Evolutionary conservation across 805 yeast species (phyloP), one percentile per base, ranked within the genome.

Genomic region (Metschnikowia noctiluminum): DNA sequence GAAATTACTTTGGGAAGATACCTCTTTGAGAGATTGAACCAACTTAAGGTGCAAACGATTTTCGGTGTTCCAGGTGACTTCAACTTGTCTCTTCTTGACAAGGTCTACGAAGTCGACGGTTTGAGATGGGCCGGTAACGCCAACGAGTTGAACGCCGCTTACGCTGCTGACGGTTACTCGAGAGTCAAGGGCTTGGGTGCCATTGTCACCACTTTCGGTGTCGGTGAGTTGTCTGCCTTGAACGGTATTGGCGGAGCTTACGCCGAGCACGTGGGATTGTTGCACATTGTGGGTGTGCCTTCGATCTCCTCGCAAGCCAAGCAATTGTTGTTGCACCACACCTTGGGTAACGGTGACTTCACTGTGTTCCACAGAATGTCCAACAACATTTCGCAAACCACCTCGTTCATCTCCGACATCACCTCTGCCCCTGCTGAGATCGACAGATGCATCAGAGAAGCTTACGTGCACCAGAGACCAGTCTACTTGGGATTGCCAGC

Each of bases 61-160:
- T 86, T 85, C 62, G 92, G 92, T 62, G 79, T 86, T 48, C 92
- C 92, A 52, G 91, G 91, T 61, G 92, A 86, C 69, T 85, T 85
- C 80, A 86, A 85, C 76, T 74, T 84, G 65, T 71, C 87, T 15
- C 70, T 86, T 45, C 71, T 86, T 53, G 91, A 86, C 63, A 82
- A 85, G 63, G 76, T 86, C 61, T 82, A 85, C 66, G 87, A 84
- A 61, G 88, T 85, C 43, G 82, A 79, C 34, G 88, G 87, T 40
- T 63, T 88, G 69, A 79, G 86, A 73, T 88, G 96, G 96, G 90
- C 88, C 43, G 96, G 96, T 62, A 87, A 88, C 68, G 87, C 94
- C 65, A 88, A 89, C 70, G 96, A 88, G 73, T 78, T 88, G 72
- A 89, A 89, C 67, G 94, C 96, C 40, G 87, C 94, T 38, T 86